Conservation (phyloP, 495 filamentous ascomycete genomes). For the Pseudoneurospora amorphoporcata region DNA sequence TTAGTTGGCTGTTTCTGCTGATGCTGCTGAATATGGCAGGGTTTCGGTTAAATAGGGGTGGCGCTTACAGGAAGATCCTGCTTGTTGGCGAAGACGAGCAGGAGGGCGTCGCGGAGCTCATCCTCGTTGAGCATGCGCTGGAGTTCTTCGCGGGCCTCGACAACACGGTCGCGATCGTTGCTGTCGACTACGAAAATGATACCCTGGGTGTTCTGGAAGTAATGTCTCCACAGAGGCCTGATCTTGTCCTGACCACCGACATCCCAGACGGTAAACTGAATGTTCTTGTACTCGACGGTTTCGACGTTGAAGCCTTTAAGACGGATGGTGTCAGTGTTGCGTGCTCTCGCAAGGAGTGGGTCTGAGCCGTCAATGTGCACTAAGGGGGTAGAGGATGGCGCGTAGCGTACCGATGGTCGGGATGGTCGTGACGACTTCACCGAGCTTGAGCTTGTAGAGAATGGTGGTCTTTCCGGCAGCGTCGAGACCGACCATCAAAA, state of each 20-base stretch:
- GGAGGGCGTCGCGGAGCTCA: conserved; percentile 91
- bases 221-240: conserved; percentile 97
- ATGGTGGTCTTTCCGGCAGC: conserved; percentile 99
- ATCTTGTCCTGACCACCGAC: conserved; percentile 99
- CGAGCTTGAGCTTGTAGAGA: conserved; percentile 99
- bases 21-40: conserved; percentile 4
- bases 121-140: conserved; percentile 99
- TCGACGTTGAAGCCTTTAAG: conserved; percentile 94
- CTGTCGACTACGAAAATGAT: conserved; percentile 99
- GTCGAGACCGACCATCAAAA: conserved; percentile 98
- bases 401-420: conserved; percentile 88
- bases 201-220: conserved; percentile 99
- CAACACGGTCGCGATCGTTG: conserved; percentile 99
- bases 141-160: conserved; percentile 96
- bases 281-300: conserved; percentile 99
- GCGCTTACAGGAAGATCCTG: conserved; percentile 93
- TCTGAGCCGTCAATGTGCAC: not conserved
- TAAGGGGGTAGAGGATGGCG: not conserved
- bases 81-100: conserved; percentile 99
- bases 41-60: not conserved
- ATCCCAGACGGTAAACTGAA: conserved; percentile 99
- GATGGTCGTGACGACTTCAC: conserved; percentile 99
- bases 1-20: conserved; percentile 16
- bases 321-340: conserved; percentile 18
- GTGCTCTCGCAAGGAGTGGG: not conserved